Conservation (phyloP, 345 rosid species). For the Arabidopsis arenosa region DNA sequence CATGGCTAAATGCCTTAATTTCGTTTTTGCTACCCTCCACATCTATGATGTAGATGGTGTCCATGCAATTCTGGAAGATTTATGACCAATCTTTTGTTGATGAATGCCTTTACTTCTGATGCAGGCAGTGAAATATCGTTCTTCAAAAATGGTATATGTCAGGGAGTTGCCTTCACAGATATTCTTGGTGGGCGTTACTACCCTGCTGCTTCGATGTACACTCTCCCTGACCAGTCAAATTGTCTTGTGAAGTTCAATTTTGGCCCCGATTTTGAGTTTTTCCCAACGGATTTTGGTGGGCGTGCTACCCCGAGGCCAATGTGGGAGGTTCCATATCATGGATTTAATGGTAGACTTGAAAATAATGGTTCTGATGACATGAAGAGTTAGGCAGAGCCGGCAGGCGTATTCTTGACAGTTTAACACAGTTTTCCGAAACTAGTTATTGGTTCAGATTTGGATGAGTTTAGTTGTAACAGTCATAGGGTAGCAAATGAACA, state of each 20-base stretch:
- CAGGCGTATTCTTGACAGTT: slow-evolving; percentile 32
- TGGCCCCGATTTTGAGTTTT: slow-evolving; percentile 82
- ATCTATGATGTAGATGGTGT: not conserved
- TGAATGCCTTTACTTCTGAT: slow-evolving; percentile 21
- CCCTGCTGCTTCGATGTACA: slow-evolving; percentile 99
- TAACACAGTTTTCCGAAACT: slow-evolving; percentile 35
- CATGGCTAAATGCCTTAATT: not conserved
- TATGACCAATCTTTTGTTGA: not conserved
- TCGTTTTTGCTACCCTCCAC: not conserved
- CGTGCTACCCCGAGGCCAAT: slow-evolving; percentile 74
- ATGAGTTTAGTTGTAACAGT: slow-evolving; percentile 20
- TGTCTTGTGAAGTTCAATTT: slow-evolving; percentile 90
- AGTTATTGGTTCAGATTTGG: slow-evolving; percentile 32
- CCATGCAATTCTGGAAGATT: not conserved
- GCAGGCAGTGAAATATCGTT: slow-evolving; percentile 97
- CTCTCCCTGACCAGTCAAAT: slow-evolving; percentile 89
- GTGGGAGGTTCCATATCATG: slow-evolving; percentile 81
- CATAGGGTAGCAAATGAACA: slow-evolving; percentile 46
- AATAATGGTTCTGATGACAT: slow-evolving; percentile 65
- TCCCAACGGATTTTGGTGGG: slow-evolving; percentile 72
- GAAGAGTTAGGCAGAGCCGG: slow-evolving; percentile 56
- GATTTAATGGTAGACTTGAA: slow-evolving; percentile 62
- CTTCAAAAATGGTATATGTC: slow-evolving; percentile 86
- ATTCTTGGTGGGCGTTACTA: slow-evolving; percentile 82
- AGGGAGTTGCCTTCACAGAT: slow-evolving; percentile 92